These are phyloP conservation scores for Geosiphon pyriformis DNA, from an alignment of 192 early-diverging fungal genomes.

Conservation along the genomic window DNA sequence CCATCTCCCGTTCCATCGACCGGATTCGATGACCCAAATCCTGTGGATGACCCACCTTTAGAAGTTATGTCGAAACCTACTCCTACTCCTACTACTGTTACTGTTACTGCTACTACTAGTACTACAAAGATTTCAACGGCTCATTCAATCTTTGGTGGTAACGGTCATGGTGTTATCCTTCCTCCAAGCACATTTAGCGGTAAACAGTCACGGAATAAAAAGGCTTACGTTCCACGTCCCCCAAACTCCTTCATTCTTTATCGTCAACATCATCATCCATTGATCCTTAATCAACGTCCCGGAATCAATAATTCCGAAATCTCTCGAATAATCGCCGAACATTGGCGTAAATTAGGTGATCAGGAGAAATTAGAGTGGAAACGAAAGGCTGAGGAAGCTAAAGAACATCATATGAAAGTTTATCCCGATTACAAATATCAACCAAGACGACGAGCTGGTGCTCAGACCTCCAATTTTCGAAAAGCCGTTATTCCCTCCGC, in stretches of 20 bases:
- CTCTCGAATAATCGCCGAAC: conserved; percentile 22
- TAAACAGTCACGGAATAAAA: conserved; percentile 25
- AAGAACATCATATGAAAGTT: conserved; percentile 24
- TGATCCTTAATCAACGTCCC: conserved; percentile 23
- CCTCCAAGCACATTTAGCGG: background rate
- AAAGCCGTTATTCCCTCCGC: background rate
- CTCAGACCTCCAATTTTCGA: conserved; percentile 19
- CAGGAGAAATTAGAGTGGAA: conserved; percentile 24
- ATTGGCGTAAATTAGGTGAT: conserved; percentile 21
- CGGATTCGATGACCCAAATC: conserved; percentile 13
- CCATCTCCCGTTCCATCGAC: conserved; percentile 2
- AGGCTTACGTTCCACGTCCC: conserved; percentile 25
- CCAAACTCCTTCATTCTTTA: conserved; percentile 26
- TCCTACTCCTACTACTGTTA: background rate
- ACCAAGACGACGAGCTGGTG: conserved; percentile 17
- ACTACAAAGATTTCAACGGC: background rate
- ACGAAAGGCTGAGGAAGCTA: conserved; percentile 25
- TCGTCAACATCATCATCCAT: conserved; percentile 26
- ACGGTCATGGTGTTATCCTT: background rate
- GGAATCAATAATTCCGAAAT: conserved; percentile 26
- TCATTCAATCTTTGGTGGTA: background rate
- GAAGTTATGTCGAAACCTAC: conserved; percentile 2
- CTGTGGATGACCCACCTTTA: conserved; percentile 8
- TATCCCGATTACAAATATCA: conserved; percentile 27
- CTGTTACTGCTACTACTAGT: background rate